Evolutionary conservation across 345 rosid genomes (phyloP).

Genomic region (Hirschfeldia incana): DNA sequence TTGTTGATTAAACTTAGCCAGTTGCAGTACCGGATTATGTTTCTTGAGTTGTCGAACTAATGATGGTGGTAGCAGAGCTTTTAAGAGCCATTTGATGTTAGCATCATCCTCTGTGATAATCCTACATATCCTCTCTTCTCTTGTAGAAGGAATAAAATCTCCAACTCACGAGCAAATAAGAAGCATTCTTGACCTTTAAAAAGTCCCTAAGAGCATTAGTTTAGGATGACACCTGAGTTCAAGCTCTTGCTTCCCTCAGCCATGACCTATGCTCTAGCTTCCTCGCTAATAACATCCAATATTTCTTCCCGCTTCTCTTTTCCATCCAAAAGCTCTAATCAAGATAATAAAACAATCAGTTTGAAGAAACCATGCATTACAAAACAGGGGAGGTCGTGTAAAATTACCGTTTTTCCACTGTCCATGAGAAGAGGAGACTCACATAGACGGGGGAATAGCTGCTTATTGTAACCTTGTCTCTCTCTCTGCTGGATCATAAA

Average conservation of each 20-base stretch:
- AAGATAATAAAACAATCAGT: not conserved
- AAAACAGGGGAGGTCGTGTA: not conserved
- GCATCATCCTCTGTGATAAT: not conserved
- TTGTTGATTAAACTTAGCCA: not conserved
- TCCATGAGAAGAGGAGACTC: conserved; percentile 37
- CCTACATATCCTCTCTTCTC: no score
- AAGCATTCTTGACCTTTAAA: no score
- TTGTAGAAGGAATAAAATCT: no score
- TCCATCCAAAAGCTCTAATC: conserved; percentile 44
- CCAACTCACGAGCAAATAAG: no score
- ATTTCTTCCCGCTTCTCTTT: conserved; percentile 45
- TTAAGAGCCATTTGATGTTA: not conserved
- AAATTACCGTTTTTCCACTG: conserved; percentile 42
- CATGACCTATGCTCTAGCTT: conserved; percentile 21
- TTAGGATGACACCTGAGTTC: no score
- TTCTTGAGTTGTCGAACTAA: not conserved
- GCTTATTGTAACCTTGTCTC: no score
- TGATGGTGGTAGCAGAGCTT: not conserved
- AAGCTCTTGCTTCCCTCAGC: no score
- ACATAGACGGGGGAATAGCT: no score
- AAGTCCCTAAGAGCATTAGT: no score
- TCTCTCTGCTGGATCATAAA: no score
- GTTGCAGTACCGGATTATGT: not conserved
- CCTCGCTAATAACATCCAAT: conserved; percentile 50
- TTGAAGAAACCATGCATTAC: not conserved